These are phyloP conservation scores for Penicillium sp. DNA, from an alignment of 2,329 filamentous ascomycete species.

Conservation along the genomic window DNA sequence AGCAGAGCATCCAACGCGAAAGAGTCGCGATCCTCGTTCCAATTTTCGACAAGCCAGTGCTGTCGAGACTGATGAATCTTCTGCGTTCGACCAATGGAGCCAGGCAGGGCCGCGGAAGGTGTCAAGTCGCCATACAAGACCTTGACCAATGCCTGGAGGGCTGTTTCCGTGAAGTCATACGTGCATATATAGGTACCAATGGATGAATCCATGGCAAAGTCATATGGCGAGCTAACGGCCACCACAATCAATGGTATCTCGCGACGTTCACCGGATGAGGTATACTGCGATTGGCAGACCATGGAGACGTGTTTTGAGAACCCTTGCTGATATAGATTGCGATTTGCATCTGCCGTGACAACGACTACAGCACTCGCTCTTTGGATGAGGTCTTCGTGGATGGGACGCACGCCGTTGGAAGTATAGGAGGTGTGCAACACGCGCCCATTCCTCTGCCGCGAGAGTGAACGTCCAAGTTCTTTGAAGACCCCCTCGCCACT, in stretches of 20 bases:
- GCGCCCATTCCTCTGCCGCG: slow-evolving; percentile 79
- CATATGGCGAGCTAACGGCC: slow-evolving; percentile 91
- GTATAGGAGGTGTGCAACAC: slow-evolving; percentile 94
- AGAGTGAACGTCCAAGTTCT: slow-evolving; percentile 83
- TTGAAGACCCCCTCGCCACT: slow-evolving; percentile 91
- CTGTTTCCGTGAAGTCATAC: slow-evolving; percentile 93
- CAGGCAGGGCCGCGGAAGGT: slow-evolving; percentile 58
- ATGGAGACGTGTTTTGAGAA: slow-evolving; percentile 96
- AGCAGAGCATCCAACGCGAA: slow-evolving; percentile 74
- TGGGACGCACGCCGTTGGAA: slow-evolving; percentile 84
- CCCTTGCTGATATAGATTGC: slow-evolving; percentile 88
- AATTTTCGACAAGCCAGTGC: slow-evolving; percentile 91
- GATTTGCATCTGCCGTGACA: slow-evolving; percentile 88
- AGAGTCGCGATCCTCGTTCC: slow-evolving; percentile 75
- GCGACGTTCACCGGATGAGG: slow-evolving; percentile 42
- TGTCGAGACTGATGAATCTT: slow-evolving; percentile 86
- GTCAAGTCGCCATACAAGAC: slow-evolving; percentile 75
- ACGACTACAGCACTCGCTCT: slow-evolving; percentile 85
- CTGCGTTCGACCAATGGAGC: slow-evolving; percentile 81
- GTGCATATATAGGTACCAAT: slow-evolving; percentile 94
- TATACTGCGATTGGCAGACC: slow-evolving; percentile 65
- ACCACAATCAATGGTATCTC: slow-evolving; percentile 88
- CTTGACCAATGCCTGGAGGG: slow-evolving; percentile 78
- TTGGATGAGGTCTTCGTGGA: slow-evolving; percentile 90
- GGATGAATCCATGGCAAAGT: slow-evolving; percentile 88